phyloP scores from a whole-genome alignment of 1,284 basidiomycete genomes.

The Trametes versicolor region DNA sequence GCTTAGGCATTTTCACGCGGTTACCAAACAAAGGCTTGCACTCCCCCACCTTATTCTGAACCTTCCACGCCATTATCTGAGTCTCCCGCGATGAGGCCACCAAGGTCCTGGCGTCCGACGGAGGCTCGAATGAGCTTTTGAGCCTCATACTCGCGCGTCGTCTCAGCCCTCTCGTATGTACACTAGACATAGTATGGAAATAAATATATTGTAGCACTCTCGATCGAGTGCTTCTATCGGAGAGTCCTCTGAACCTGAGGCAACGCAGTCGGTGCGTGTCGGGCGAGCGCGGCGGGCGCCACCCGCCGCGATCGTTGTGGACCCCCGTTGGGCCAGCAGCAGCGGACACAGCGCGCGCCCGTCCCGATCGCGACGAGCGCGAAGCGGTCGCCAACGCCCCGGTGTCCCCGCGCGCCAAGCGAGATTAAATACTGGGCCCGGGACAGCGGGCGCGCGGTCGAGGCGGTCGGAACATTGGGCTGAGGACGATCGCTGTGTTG shows the following conservation, averaged over 20 bases:
- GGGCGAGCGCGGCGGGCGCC: background rate
- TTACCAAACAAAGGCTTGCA: no score
- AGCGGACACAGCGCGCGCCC: constrained; percentile 3
- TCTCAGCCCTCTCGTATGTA: no score
- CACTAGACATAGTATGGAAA: background rate
- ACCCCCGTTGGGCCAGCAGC: constrained; percentile 15
- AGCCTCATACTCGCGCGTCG: no score
- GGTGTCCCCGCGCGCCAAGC: constrained; percentile 4
- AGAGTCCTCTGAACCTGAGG: no score
- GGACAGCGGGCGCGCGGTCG: background rate
- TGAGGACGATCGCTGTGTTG: background rate
- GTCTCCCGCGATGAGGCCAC: no score
- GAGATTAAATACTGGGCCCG: background rate
- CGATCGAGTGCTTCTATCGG: no score
- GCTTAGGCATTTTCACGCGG: no score
- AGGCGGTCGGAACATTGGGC: background rate
- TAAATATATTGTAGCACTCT: background rate
- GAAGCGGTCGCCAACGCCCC: constrained; percentile 12
- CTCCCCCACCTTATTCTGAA: no score
- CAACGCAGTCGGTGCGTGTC: background rate
- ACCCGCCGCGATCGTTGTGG: constrained; percentile 6
- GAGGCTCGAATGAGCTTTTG: no score
- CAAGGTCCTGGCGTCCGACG: no score
- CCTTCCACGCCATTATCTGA: no score
- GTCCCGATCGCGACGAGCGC: constrained; percentile 10